Percentiles rank a stretch among this genome's conserved stretches.
phyloP scores from a whole-genome alignment of 1,284 basidiomycete species.

The Somion occarium region DNA sequence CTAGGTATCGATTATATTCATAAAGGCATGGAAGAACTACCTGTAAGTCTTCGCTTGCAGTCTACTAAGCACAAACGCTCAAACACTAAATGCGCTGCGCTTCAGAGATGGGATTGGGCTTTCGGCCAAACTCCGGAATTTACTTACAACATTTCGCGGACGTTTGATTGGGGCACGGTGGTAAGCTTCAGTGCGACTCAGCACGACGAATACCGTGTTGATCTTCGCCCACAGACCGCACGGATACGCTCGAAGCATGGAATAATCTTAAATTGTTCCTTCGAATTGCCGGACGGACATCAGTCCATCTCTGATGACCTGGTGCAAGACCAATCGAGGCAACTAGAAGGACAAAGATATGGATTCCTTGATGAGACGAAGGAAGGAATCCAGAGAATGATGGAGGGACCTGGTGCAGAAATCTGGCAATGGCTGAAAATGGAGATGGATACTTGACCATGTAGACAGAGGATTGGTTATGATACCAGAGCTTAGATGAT shows the following conservation, averaged over 20 bases:
- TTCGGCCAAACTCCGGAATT: slow-evolving; percentile 97
- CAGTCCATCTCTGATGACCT: too few species aligned
- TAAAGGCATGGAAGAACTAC: slow-evolving; percentile 68
- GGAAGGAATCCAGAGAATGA: slow-evolving; percentile 3
- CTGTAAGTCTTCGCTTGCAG: slow-evolving; percentile 36
- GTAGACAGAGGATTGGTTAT: too few species aligned
- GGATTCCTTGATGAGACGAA: slow-evolving; percentile 11
- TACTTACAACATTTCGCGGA: slow-evolving; percentile 46
- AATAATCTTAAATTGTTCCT: slow-evolving; percentile 46
- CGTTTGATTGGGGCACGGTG: slow-evolving; percentile 57
- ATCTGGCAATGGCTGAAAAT: slow-evolving; percentile 37
- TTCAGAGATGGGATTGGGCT: slow-evolving; percentile 88
- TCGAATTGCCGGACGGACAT: too few species aligned
- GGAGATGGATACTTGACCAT: slow-evolving; percentile 24
- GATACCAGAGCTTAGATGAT: too few species aligned
- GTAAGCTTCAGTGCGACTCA: too few species aligned
- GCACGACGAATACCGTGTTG: not conserved
- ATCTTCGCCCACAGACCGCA: slow-evolving; percentile 39
- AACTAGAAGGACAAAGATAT: slow-evolving; percentile 1
- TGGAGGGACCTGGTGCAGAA: slow-evolving; percentile 16
- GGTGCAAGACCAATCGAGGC: slow-evolving; percentile 14
- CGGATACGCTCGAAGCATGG: slow-evolving; percentile 59
- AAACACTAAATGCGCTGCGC: not conserved
- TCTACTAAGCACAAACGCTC: not conserved
- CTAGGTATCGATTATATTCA: slow-evolving; percentile 52